These are phyloP conservation scores for Ustilago curta DNA, from an alignment of 1,284 basidiomycete genomes.

Conservation along the genomic window DNA sequence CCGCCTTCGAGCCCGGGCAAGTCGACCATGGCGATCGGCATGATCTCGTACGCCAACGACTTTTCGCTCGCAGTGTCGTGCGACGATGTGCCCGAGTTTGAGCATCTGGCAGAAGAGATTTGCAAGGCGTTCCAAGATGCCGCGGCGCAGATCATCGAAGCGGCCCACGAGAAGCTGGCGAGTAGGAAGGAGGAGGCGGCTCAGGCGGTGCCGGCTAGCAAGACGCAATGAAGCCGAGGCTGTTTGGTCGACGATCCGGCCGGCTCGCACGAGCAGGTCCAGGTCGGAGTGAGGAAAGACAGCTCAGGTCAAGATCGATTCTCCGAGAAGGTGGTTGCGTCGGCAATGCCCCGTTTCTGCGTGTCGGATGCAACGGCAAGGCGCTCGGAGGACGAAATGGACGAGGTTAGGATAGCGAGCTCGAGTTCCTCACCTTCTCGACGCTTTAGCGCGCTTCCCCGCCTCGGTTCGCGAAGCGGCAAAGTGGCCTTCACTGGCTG, in stretches of 20 bases:
- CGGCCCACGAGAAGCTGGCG: conserved; percentile 50
- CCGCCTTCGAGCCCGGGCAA: conserved; percentile 67
- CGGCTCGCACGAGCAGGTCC: conserved; percentile 1
- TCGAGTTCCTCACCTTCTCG: conserved; percentile 46
- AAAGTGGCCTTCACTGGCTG: conserved; percentile 1
- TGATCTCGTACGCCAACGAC: conserved; percentile 67
- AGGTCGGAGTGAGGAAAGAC: conserved; percentile 33
- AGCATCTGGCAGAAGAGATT: conserved; percentile 57
- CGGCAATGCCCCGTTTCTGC: conserved; percentile 12
- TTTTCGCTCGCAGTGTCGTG: conserved; percentile 67
- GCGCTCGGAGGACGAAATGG: conserved; percentile 23
- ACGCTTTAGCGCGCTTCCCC: conserved; percentile 31
- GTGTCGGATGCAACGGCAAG: conserved; percentile 8
- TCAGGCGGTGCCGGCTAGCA: conserved; percentile 13
- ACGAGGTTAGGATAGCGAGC: conserved; percentile 26
- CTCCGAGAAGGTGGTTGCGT: conserved; percentile 17
- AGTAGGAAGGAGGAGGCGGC: conserved; percentile 23
- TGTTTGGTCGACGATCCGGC: conserved; percentile 39
- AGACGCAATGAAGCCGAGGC: conserved; percentile 42
- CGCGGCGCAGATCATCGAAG: conserved; percentile 55
- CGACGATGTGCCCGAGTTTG: conserved; percentile 67
- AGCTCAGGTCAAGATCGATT: conserved; percentile 21
- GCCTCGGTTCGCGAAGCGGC: conserved; percentile 10
- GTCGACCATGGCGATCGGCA: conserved; percentile 66
- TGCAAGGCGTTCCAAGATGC: conserved; percentile 66